Evolutionary conservation across 2,329 filamentous ascomycete species (phyloP).

Genomic region (Tolypocladium album): DNA sequence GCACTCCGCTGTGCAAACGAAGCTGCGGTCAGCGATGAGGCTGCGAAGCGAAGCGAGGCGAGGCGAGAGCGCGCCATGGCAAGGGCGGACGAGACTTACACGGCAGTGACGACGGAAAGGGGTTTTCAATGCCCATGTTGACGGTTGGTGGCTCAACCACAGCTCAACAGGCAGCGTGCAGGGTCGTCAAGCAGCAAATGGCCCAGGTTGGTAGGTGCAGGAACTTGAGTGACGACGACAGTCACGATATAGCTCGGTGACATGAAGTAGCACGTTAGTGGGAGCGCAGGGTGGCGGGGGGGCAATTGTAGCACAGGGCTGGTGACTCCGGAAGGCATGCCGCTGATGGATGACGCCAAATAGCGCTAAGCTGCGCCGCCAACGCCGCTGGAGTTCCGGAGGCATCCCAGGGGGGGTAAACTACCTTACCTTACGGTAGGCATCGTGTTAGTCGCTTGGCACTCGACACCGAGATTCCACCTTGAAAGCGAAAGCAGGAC

Average conservation of each 20-base stretch:
- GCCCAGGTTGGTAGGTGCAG: background rate
- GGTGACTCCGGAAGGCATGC: background rate
- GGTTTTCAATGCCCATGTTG: constrained; percentile 54
- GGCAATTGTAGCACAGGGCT: background rate
- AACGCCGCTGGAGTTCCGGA: background rate
- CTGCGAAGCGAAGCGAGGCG: background rate
- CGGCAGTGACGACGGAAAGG: constrained; percentile 55
- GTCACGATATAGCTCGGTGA: background rate
- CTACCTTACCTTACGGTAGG: too few relatives aligned
- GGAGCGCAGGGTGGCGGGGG: background rate
- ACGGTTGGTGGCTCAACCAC: background rate
- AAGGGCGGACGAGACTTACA: constrained; percentile 39
- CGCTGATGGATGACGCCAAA: background rate
- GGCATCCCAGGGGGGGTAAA: too few relatives aligned
- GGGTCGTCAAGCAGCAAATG: background rate
- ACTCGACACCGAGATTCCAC: too few relatives aligned
- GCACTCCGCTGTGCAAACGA: constrained; percentile 64
- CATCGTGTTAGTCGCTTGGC: background rate
- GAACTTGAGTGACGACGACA: background rate
- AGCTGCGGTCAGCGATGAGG: background rate
- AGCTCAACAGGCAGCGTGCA: background rate
- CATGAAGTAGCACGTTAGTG: background rate
- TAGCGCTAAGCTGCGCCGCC: background rate
- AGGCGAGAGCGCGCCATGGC: background rate
- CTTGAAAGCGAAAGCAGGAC: background rate